Conservation (phyloP, 352 stramenopile genomes). For the Pythium sukuiense region DNA sequence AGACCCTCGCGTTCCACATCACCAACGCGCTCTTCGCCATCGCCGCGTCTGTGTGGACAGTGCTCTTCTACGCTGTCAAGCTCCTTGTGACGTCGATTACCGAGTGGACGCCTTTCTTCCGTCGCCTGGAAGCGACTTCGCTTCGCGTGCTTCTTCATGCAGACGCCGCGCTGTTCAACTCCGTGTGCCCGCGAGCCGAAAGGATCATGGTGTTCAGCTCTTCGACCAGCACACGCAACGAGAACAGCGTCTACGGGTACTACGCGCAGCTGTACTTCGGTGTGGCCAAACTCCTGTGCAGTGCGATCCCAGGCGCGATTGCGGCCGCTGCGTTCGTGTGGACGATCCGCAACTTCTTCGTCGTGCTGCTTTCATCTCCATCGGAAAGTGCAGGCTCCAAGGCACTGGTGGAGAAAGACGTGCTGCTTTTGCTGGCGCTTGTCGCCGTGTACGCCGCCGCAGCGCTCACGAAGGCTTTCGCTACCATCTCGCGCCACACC, state of each 20-base stretch:
- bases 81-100: conserved; percentile 15
- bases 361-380: conserved; percentile 18
- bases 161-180: conserved; percentile 65
- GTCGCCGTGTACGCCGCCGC: conserved; percentile 54
- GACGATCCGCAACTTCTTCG: conserved; percentile 42
- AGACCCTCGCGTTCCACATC: conserved; percentile 54
- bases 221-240: conserved; percentile 33
- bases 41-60: conserved; percentile 29
- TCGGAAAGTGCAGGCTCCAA: background rate
- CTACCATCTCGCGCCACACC: conserved; percentile 56
- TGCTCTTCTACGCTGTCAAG: conserved; percentile 32
- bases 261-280: conserved; percentile 63
- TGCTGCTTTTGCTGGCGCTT: conserved; percentile 43
- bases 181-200: conserved; percentile 44
- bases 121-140: conserved; percentile 30
- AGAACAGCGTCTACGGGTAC: conserved; percentile 35
- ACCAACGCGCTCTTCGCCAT: conserved; percentile 50
- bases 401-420: conserved; percentile 37
- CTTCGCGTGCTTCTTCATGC: conserved; percentile 39
- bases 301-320: conserved; percentile 44
- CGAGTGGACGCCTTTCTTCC: conserved; percentile 17
- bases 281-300: conserved; percentile 49
- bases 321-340: conserved; percentile 45
- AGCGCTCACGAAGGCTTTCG: conserved; percentile 49
- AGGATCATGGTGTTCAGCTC: conserved; percentile 52